Evolutionary conservation across 31 red algal genomes (phyloP), one percentile per base, ranked within the genome.

Genomic region (Asparagopsis taxiformis): DNA sequence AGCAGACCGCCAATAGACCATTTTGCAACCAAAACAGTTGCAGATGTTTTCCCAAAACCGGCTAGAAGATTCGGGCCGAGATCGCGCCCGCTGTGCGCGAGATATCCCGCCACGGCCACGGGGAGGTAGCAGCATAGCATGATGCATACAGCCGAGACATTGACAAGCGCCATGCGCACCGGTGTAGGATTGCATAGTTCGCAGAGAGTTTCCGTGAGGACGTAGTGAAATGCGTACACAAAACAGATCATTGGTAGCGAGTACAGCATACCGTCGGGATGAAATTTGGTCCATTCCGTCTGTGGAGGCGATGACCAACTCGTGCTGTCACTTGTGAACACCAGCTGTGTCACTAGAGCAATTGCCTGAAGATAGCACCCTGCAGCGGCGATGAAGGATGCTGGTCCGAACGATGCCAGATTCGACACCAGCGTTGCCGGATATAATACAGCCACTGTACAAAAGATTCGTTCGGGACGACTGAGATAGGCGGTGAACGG

Each of bases 211-310:
- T 91, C 87, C 3, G 87, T 91, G 16, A 91, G 68, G 8, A 91
- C 76, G 46, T 91, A 91, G 29, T 91, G 87, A 30, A 75, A 91
- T 4, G 87, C 87, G 35, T 91, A 83, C 2, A 75, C 63, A 63
- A 91, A 91, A 49, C 67, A 72, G 55, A 91, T 62, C 77, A 91
- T 70, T 1, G 87, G 87, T 65, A 81, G 25, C 22, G 65, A 64
- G 41, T 73, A 70, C 0, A 83, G 19, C 8, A 82, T 19, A 21
- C 75, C 87, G 21, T 53, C 76, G 23, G 62, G 38, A 28, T 74
- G 51, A 0, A 91, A 62, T 19, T 65, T 75, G 8, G 44, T 36
- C 48, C 65, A 73, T 0, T 32, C 53, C 44, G 29, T 3, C 2
- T 35, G 2, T 22, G n/a, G 24, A 1, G 70, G 59, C 25, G 51